A percentile compares a stretch with the other conserved stretches of the same genome.
Conservation (phyloP, 352 stramenopile species). For the Pythium vanterpoolii region DNA sequence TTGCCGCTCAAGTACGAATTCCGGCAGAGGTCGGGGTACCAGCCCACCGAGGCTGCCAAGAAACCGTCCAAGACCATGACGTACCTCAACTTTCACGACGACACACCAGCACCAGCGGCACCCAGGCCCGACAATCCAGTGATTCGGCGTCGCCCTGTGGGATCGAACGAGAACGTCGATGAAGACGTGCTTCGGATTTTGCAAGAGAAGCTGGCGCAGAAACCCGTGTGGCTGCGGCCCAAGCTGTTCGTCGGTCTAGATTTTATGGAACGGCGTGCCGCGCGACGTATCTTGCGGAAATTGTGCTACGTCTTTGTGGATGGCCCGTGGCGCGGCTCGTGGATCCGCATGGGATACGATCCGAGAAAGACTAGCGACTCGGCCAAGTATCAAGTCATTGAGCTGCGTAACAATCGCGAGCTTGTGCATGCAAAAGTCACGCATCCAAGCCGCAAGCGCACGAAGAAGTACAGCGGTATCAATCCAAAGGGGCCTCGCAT, state of each 20-base stretch:
- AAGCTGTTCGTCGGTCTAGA: conserved; percentile 68
- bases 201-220: conserved; percentile 50
- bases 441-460: conserved; percentile 58
- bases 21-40: conserved; percentile 68
- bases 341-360: conserved; percentile 83
- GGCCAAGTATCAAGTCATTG: conserved; percentile 69
- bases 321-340: conserved; percentile 75
- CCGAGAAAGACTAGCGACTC: conserved; percentile 41
- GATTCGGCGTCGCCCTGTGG: conserved; percentile 43
- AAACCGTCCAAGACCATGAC: conserved; percentile 73
- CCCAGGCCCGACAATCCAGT: conserved; percentile 50
- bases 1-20: conserved; percentile 84
- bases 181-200: conserved; percentile 59
- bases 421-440: conserved; percentile 80
- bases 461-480: conserved; percentile 58
- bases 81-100: conserved; percentile 78
- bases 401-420: conserved; percentile 77
- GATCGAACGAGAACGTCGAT: conserved; percentile 56
- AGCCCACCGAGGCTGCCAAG: conserved; percentile 51
- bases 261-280: conserved; percentile 55
- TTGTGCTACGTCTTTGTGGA: conserved; percentile 86
- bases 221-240: conserved; percentile 72
- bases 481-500: conserved; percentile 67
- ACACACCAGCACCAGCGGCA: conserved; percentile 42
- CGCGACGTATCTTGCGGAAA: conserved; percentile 54